Evolutionary conservation across 768 basidiomycete species (phyloP).

Genomic region (Kwoniella dendrophila): DNA sequence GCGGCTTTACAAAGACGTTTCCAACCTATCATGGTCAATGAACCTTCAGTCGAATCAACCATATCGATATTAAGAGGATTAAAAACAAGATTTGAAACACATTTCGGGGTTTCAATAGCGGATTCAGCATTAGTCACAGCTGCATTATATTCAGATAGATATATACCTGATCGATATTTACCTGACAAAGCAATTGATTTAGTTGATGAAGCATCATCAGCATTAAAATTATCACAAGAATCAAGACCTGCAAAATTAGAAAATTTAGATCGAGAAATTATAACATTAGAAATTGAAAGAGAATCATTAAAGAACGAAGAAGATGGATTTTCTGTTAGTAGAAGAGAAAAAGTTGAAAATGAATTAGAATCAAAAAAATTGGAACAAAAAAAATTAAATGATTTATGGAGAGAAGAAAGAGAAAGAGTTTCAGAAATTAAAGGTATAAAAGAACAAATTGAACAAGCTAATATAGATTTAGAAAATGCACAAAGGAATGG

Average conservation of each 20-base stretch:
- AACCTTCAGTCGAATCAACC: slow-evolving; percentile 72
- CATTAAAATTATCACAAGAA: slow-evolving; percentile 76
- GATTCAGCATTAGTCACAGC: slow-evolving; percentile 88
- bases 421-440: slow-evolving; percentile 56
- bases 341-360: slow-evolving; percentile 68
- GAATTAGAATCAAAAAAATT: slow-evolving; percentile 66
- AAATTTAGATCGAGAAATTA: slow-evolving; percentile 74
- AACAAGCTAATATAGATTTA: slow-evolving; percentile 79
- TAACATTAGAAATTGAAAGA: slow-evolving; percentile 84
- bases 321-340: slow-evolving; percentile 78
- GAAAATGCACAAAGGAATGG: slow-evolving; percentile 88
- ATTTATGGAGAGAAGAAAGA: slow-evolving; percentile 66
- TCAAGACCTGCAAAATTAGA: slow-evolving; percentile 85
- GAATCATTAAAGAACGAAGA: slow-evolving; percentile 86
- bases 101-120: slow-evolving; percentile 89
- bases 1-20: slow-evolving; percentile 88
- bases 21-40: slow-evolving; percentile 84
- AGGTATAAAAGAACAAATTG: slow-evolving; percentile 61
- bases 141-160: slow-evolving; percentile 79
- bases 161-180: slow-evolving; percentile 82
- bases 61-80: slow-evolving; percentile 75
- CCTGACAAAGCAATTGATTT: slow-evolving; percentile 82
- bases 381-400: slow-evolving; percentile 66
- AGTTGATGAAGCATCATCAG: slow-evolving; percentile 88
- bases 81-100: slow-evolving; percentile 81